phyloP scores from a whole-genome alignment of 441 rosid species.

The Populus hybrid region DNA sequence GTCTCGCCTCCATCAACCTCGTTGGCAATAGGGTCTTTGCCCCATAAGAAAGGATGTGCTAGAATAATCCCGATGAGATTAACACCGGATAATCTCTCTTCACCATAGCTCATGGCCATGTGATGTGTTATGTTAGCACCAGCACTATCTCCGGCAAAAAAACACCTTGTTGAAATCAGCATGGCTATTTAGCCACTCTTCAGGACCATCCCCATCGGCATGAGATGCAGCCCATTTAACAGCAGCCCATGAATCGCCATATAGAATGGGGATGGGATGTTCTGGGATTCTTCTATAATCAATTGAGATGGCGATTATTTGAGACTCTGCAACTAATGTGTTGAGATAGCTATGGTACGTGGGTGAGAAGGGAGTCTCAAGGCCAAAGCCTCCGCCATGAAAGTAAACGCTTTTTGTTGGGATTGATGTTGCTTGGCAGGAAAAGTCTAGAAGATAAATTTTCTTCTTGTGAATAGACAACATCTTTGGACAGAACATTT shows the following conservation, averaged over 20 bases:
- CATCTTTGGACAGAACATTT: conserved; percentile 54
- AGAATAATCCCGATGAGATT: conserved; percentile 24
- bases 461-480: conserved; percentile 29
- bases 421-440: conserved; percentile 21
- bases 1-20: conserved; percentile 28
- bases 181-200: conserved; percentile 28
- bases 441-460: conserved; percentile 37
- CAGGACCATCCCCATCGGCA: conserved; percentile 22
- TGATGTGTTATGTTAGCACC: conserved; percentile 45
- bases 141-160: conserved; percentile 32
- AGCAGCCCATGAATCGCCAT: conserved; percentile 37
- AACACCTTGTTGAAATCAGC: conserved; percentile 35
- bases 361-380: conserved; percentile 22
- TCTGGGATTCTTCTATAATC: conserved; percentile 33
- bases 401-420: conserved; percentile 19
- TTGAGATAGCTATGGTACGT: conserved; percentile 10
- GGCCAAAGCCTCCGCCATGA: conserved; percentile 44
- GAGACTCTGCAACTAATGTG: conserved; percentile 15
- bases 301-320: conserved; percentile 18
- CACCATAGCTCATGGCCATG: conserved; percentile 24
- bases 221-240: conserved; percentile 34
- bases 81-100: conserved; percentile 2
- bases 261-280: conserved; percentile 26
- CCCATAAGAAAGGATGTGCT: conserved; percentile 46
- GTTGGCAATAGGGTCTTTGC: conserved; percentile 29